Percentiles rank a stretch among this genome's conserved stretches.
Evolutionary conservation across 2,329 filamentous ascomycete species (phyloP).

Genomic region (Waltergamsia citrina): DNA sequence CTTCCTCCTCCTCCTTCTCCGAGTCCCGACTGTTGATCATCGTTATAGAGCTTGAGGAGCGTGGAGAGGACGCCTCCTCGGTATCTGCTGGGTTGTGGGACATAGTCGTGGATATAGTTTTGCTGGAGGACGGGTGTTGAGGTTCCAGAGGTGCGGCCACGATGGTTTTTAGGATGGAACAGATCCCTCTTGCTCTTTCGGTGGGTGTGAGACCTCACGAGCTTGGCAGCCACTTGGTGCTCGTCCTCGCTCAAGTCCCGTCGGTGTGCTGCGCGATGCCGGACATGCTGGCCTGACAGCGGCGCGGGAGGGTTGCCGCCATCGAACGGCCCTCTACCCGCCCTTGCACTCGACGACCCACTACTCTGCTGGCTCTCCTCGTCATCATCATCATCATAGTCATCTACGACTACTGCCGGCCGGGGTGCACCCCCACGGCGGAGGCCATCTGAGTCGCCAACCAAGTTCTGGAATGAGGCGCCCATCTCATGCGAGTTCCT

Average conservation of each 20-base stretch:
- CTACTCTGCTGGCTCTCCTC: neutral
- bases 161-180: slow-evolving; percentile 15
- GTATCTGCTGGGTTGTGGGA: slow-evolving; percentile 58
- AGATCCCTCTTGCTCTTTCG: slow-evolving; percentile 19
- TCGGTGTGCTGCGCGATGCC: slow-evolving; percentile 13
- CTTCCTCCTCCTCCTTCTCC: slow-evolving; percentile 13
- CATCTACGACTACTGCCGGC: slow-evolving; percentile 4
- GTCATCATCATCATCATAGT: slow-evolving; percentile 4
- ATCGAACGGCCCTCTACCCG: neutral
- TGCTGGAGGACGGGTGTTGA: slow-evolving; percentile 31
- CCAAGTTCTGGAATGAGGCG: slow-evolving; percentile 20
- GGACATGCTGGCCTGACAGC: slow-evolving; percentile 7
- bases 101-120: slow-evolving; percentile 45
- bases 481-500: slow-evolving; percentile 22
- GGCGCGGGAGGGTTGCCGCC: too few species aligned
- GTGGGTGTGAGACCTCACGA: slow-evolving; percentile 22
- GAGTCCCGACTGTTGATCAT: slow-evolving; percentile 18
- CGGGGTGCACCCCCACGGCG: neutral
- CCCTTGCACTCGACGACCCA: neutral
- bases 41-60: slow-evolving; percentile 60
- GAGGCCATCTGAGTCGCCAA: slow-evolving; percentile 17
- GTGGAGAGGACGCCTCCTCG: slow-evolving; percentile 65
- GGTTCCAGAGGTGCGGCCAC: slow-evolving; percentile 21
- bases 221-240: slow-evolving; percentile 8
- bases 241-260: slow-evolving; percentile 12